Base-by-base conservation (phyloP, 805 yeast species). In the Sugiyamaella smithiae region DNA sequence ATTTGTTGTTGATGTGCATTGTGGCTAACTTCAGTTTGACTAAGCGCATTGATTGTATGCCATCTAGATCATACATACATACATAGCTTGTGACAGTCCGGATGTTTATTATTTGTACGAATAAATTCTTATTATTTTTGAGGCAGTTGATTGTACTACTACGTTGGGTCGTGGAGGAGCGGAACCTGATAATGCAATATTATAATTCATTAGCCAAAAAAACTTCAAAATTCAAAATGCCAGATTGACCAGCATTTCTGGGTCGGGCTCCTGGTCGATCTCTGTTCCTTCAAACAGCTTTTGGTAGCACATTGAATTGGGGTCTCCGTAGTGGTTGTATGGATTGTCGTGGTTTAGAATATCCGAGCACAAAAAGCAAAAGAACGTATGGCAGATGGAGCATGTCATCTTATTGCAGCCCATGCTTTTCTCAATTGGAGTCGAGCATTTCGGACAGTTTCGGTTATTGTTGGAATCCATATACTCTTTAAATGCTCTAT, bases 371-470 rank as follows among this genome's bases (percentile, higher is more conserved):
- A 44, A 47, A 35, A 48, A 54, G 28, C 59, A 56, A 44, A 56
- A 56, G 29, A 17, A 48, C 12, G 57, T 50, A 20, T 46, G 47
- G 29, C 59, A 56, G 12, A 52, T 40, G 5, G 45, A 14, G 32
- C 59, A 56, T 11, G 52, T 50, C 55, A 56, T 56, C 31, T 53
- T 54, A 40, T 56, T 56, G 31, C 59, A 56, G 32, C 59, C 59
- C 43, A 38, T 43, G 9, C 41, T 20, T 40, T 44, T 42, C 31
- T 54, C 59, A 32, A 54, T 56, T 5, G 59, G 58, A 2, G 57
- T 38, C 17, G 6, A 2, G 32, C 59, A 56, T 12, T 43, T 40
- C 7, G 59, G 59, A 26, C 59, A 56, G 4, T 24, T 28, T 14
- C 38, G 31, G 44, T 41, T 49, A 22, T 45, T 36, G 12, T 45